These are phyloP conservation scores for Ustilaginoidea virens DNA, from an alignment of 2,329 filamentous ascomycete genomes.

Conservation along the genomic window DNA sequence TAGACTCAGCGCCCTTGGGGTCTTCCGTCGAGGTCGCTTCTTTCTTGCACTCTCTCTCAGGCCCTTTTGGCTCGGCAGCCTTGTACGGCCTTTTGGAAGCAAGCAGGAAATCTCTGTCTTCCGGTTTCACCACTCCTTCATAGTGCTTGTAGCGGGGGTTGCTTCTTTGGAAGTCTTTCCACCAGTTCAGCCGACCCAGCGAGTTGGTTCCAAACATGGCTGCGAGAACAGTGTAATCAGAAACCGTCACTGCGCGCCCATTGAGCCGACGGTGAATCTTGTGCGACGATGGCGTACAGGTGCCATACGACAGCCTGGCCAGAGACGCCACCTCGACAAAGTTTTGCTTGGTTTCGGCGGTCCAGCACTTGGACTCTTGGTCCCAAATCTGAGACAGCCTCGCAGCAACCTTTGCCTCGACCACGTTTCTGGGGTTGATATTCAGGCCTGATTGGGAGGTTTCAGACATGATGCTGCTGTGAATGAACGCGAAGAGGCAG, in stretches of 20 bases:
- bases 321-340: not conserved
- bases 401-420: too few relatives aligned
- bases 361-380: not conserved
- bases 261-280: slow-evolving; percentile 1
- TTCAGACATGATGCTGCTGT: too few relatives aligned
- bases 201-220: not conserved
- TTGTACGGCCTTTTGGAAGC: too few relatives aligned
- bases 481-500: too few relatives aligned
- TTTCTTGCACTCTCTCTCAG: too few relatives aligned
- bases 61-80: too few relatives aligned
- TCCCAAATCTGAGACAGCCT: not conserved
- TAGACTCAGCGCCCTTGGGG: too few relatives aligned
- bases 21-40: too few relatives aligned
- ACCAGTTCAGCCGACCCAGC: not conserved
- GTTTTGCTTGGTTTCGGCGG: not conserved
- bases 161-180: not conserved
- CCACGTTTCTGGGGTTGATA: too few relatives aligned
- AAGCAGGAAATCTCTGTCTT: too few relatives aligned
- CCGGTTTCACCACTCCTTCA: not conserved
- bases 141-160: not conserved
- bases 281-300: not conserved
- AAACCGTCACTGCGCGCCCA: not conserved
- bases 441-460: too few relatives aligned
- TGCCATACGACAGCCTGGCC: not conserved
- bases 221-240: not conserved